Percentiles rank a stretch among this genome's conserved stretches.
These are phyloP conservation scores for Akanthomyces muscarius DNA, from an alignment of 2,329 filamentous ascomycete genomes.

Conservation along the genomic window DNA sequence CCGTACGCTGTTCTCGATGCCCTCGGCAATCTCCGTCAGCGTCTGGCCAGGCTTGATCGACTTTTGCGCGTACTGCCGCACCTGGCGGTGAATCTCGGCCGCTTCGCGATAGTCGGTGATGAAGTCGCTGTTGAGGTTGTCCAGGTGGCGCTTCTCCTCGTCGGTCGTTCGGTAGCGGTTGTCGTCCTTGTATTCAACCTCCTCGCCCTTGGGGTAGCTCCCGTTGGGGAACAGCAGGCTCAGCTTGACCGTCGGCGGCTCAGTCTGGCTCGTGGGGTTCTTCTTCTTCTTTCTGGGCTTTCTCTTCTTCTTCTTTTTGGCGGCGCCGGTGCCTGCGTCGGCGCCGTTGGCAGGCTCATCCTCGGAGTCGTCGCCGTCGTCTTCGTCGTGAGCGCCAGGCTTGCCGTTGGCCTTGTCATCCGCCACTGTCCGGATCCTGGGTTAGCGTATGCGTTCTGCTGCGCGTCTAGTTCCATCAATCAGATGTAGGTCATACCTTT, in stretches of 20 bases:
- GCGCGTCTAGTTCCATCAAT: too few relatives aligned
- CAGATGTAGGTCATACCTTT: slow-evolving; percentile 29
- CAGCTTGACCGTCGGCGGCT: slow-evolving; percentile 67
- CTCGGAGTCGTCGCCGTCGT: slow-evolving; percentile 52
- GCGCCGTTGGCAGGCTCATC: slow-evolving; percentile 35
- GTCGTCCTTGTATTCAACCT: slow-evolving; percentile 72
- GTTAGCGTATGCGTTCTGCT: background rate
- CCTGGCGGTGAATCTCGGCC: slow-evolving; percentile 85
- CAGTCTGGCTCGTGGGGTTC: slow-evolving; percentile 67
- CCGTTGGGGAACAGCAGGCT: slow-evolving; percentile 69
- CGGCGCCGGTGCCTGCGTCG: slow-evolving; percentile 35
- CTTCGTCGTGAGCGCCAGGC: slow-evolving; percentile 42
- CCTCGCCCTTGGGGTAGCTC: slow-evolving; percentile 71
- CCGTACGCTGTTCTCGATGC: slow-evolving; percentile 80
- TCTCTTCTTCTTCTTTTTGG: slow-evolving; percentile 61
- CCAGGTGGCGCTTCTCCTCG: slow-evolving; percentile 79
- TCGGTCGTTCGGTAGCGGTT: slow-evolving; percentile 73
- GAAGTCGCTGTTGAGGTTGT: slow-evolving; percentile 78
- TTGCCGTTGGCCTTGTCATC: slow-evolving; percentile 38
- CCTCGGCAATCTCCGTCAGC: slow-evolving; percentile 77
- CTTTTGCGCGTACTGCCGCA: slow-evolving; percentile 77
- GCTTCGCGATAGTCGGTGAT: slow-evolving; percentile 76
- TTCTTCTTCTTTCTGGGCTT: slow-evolving; percentile 84
- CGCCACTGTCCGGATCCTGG: slow-evolving; percentile 32
- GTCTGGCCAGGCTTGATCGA: slow-evolving; percentile 77